Percentiles rank a stretch among this genome's conserved stretches.
Conservation (phyloP, 2,329 filamentous ascomycete genomes). For the Nemania sp. region DNA sequence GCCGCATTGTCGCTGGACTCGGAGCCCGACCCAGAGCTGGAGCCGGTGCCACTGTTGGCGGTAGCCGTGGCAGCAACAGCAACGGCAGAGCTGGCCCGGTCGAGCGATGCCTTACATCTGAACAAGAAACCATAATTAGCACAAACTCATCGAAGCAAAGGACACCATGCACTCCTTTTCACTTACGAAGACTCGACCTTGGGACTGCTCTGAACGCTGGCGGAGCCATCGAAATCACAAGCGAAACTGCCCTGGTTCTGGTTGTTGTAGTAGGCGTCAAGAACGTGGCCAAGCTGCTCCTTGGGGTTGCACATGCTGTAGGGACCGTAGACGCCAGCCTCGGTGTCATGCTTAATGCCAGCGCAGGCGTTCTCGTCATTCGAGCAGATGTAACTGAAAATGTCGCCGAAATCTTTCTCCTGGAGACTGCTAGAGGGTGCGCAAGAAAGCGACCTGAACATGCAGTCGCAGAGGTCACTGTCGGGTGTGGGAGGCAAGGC, state of each 20-base stretch:
- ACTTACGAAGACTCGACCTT: constrained; percentile 34
- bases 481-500: constrained; percentile 75
- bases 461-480: constrained; percentile 70
- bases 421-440: constrained; percentile 57
- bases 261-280: constrained; percentile 62
- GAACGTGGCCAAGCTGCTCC: constrained; percentile 63
- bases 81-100: constrained; percentile 50
- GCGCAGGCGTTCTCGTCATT: constrained; percentile 54
- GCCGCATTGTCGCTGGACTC: constrained; percentile 33
- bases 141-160: not conserved
- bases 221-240: constrained; percentile 63
- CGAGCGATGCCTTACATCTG: constrained; percentile 52
- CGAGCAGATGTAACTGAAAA: constrained; percentile 46
- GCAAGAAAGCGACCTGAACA: constrained; percentile 69
- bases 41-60: constrained; percentile 28
- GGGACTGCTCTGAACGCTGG: constrained; percentile 44
- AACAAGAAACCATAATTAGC: constrained; percentile 11
- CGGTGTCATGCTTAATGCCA: constrained; percentile 60
- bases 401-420: constrained; percentile 58
- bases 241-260: constrained; percentile 54
- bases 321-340: constrained; percentile 61
- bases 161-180: not conserved
- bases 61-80: constrained; percentile 42
- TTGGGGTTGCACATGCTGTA: constrained; percentile 67
- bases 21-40: constrained; percentile 20